A percentile compares a stretch with the other conserved stretches of the same genome.
These are phyloP conservation scores for Penicillium nucicola DNA, from an alignment of 495 filamentous ascomycete species.

Conservation along the genomic window DNA sequence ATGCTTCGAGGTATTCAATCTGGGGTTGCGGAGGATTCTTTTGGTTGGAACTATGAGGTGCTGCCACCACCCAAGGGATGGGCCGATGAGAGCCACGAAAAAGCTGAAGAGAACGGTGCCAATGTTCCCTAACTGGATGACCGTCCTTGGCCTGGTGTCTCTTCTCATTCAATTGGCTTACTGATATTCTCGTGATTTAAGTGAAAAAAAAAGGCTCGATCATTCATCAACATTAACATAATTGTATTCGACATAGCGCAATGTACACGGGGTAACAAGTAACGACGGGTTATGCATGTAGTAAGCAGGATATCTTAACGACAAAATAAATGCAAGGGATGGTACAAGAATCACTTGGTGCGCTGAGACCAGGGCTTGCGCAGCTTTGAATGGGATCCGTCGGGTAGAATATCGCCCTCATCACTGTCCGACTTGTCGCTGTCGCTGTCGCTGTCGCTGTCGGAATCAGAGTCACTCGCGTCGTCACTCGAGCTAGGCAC, in stretches of 20 bases:
- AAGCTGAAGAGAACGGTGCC: slow-evolving; percentile 20
- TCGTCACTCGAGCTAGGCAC: neutral
- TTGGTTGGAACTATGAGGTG: slow-evolving; percentile 62
- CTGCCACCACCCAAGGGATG: slow-evolving; percentile 32
- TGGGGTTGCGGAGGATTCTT: slow-evolving; percentile 70
- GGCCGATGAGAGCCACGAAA: slow-evolving; percentile 20
- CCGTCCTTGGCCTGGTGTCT: no score
- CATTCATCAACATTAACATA: neutral
- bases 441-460: no score
- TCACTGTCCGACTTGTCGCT: slow-evolving; percentile 13
- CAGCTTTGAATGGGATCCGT: slow-evolving; percentile 8
- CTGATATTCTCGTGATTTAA: neutral
- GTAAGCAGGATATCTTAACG: neutral
- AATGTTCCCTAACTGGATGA: slow-evolving; percentile 22
- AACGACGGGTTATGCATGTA: neutral
- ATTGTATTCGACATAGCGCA: neutral
- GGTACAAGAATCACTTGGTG: neutral
- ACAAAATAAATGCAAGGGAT: neutral
- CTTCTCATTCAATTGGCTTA: no score
- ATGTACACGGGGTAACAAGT: neutral
- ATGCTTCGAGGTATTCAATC: slow-evolving; percentile 81
- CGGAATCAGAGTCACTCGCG: neutral
- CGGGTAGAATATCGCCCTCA: slow-evolving; percentile 10
- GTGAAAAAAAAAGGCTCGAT: neutral
- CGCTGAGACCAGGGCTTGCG: neutral